Percentiles rank a stretch among this genome's conserved stretches.
phyloP scores from a whole-genome alignment of 2,329 filamentous ascomycete genomes.

The Acrocalymma vagum region DNA sequence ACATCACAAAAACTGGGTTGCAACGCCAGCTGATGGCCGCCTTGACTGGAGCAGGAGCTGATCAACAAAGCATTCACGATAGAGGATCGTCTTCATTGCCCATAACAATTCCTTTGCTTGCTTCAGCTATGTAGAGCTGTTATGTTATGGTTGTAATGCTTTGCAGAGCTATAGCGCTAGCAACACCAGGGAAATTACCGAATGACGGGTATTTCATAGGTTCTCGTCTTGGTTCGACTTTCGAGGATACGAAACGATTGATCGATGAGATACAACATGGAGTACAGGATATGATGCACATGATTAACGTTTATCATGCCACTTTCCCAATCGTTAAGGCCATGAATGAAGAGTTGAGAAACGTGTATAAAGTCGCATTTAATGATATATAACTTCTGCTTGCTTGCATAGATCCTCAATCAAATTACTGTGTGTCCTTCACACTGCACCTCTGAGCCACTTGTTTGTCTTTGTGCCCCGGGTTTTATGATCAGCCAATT shows the following conservation, averaged over 20 bases:
- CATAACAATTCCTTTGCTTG: conserved; percentile 9
- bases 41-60: neutral
- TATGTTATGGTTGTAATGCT: conserved; percentile 15
- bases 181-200: no score
- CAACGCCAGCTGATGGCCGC: conserved; percentile 4
- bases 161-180: conserved; percentile 6
- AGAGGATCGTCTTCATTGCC: conserved; percentile 1
- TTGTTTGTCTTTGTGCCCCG: no score
- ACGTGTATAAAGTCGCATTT: conserved; percentile 10
- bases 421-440: no score
- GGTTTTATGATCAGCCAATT: no score
- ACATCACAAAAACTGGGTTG: conserved; percentile 5
- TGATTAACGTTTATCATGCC: conserved; percentile 4
- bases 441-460: no score
- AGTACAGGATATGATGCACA: conserved; percentile 8
- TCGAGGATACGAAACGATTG: conserved; percentile 7
- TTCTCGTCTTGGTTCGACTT: neutral
- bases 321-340: conserved; percentile 7
- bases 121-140: conserved; percentile 12
- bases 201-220: no score
- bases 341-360: conserved; percentile 10
- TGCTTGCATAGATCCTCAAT: neutral
- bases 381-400: conserved; percentile 3
- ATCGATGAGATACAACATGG: conserved; percentile 12
- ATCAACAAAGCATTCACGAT: neutral